These are phyloP conservation scores for Herpomyces periplanetae DNA, from an alignment of 2,329 filamentous ascomycete species.

Conservation along the genomic window DNA sequence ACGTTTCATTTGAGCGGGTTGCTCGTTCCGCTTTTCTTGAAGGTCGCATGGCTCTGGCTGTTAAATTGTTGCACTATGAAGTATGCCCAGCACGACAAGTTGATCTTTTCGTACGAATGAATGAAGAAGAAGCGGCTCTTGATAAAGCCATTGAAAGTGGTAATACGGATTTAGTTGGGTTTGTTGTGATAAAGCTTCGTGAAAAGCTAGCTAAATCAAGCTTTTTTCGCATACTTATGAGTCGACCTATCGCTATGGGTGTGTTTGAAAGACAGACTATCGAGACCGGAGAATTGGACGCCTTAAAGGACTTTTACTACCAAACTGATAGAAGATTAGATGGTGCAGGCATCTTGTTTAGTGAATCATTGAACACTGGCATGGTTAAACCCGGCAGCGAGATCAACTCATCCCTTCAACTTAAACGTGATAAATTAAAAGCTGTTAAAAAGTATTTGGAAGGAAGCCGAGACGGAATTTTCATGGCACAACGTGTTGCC, in stretches of 20 bases:
- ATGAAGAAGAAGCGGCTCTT: conserved; percentile 68
- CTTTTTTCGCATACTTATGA: conserved; percentile 73
- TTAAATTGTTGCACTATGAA: conserved; percentile 63
- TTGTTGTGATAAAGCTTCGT: conserved; percentile 50
- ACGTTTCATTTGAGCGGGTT: conserved; percentile 82
- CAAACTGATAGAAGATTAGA: conserved; percentile 73
- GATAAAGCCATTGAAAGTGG: conserved; percentile 90
- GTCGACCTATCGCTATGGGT: conserved; percentile 43
- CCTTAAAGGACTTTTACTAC: conserved; percentile 87
- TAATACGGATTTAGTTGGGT: conserved; percentile 68
- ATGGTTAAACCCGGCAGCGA: conserved; percentile 62
- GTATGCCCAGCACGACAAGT: conserved; percentile 84
- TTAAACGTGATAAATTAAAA: conserved; percentile 37
- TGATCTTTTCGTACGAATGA: conserved; percentile 63
- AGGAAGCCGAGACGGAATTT: conserved; percentile 21
- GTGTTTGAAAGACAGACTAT: too few relatives aligned
- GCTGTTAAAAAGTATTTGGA: conserved; percentile 55
- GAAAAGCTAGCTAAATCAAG: conserved; percentile 57
- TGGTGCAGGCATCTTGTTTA: conserved; percentile 48
- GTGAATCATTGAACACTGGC: conserved; percentile 44
- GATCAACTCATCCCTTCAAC: conserved; percentile 36
- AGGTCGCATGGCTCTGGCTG: conserved; percentile 53
- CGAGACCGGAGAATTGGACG: conserved; percentile 34
- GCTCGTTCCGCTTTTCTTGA: conserved; percentile 77
- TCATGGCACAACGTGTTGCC: not conserved